A percentile compares a stretch with the other conserved stretches of the same genome.
phyloP scores from a whole-genome alignment of 352 stramenopile species.

The Salisapilia sapeloensis region DNA sequence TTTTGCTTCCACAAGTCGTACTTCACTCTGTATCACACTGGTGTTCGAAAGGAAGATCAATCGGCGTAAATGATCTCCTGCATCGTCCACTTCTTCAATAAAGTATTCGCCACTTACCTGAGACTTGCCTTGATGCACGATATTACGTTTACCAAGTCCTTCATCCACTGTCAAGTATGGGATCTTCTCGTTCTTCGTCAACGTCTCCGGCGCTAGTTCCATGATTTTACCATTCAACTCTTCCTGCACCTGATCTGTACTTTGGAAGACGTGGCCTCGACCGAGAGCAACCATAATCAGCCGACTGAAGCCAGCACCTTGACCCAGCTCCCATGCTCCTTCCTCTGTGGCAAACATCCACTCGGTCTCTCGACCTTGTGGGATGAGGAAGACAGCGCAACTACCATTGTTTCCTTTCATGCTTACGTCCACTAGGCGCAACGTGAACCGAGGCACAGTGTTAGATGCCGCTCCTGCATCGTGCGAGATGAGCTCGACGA shows the following conservation, averaged over 20 bases:
- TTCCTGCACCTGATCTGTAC: conserved; percentile 41
- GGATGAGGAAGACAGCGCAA: conserved; percentile 59
- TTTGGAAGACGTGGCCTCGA: conserved; percentile 40
- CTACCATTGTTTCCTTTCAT: conserved; percentile 25
- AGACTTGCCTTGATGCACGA: conserved; percentile 30
- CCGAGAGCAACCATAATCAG: conserved; percentile 53
- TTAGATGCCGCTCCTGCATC: conserved; percentile 11
- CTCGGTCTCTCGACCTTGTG: conserved; percentile 66
- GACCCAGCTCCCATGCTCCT: conserved; percentile 36
- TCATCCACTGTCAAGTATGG: conserved; percentile 60
- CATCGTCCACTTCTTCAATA: conserved; percentile 45
- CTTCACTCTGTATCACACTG: conserved; percentile 66
- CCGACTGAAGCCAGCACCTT: conserved; percentile 40
- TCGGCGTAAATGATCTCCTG: conserved; percentile 25
- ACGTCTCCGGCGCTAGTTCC: conserved; percentile 31
- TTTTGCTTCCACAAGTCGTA: conserved; percentile 14
- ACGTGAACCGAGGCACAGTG: conserved; percentile 26
- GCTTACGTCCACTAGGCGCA: conserved; percentile 38
- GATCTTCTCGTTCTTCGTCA: conserved; percentile 25
- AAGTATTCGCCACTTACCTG: conserved; percentile 42
- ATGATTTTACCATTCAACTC: conserved; percentile 56
- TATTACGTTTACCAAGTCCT: conserved; percentile 33
- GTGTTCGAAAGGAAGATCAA: conserved; percentile 58
- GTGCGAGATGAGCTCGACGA: conserved; percentile 39
- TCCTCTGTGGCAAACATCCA: conserved; percentile 66